These are phyloP conservation scores for Fusarium sp. DNA, from an alignment of 2,329 filamentous ascomycete genomes.

Conservation along the genomic window DNA sequence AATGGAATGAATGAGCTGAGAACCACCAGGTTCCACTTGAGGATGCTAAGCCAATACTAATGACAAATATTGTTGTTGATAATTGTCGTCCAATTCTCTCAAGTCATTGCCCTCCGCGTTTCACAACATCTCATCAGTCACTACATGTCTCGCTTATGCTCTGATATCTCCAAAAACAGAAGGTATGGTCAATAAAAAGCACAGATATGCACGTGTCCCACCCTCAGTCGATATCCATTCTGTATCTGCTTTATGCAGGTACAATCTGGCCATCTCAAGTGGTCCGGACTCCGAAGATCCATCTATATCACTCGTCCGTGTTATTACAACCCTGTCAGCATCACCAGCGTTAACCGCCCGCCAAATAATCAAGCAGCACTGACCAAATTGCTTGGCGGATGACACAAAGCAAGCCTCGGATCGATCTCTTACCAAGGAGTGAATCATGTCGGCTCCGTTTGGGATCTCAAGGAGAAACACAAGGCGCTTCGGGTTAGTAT, in stretches of 20 bases:
- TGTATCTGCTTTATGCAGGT: slow-evolving; percentile 42
- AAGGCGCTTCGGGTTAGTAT: slow-evolving; percentile 28
- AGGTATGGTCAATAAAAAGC: slow-evolving; percentile 8
- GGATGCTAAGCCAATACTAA: not conserved
- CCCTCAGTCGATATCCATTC: slow-evolving; percentile 19
- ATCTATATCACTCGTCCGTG: slow-evolving; percentile 23
- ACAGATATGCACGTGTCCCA: slow-evolving; percentile 33
- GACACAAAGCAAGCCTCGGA: slow-evolving; percentile 21
- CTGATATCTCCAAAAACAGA: slow-evolving; percentile 15
- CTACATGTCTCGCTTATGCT: slow-evolving; percentile 12
- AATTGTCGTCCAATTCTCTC: not conserved
- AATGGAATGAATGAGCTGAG: slow-evolving; percentile 31
- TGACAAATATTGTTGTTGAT: not conserved
- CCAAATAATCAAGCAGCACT: slow-evolving; percentile 7
- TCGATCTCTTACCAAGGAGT: not conserved
- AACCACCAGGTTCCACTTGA: not conserved
- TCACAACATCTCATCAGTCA: slow-evolving; percentile 2
- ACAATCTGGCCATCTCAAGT: slow-evolving; percentile 44
- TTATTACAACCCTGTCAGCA: slow-evolving; percentile 8
- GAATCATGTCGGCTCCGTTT: slow-evolving; percentile 25
- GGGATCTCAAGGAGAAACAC: slow-evolving; percentile 26
- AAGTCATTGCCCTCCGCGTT: slow-evolving; percentile 17
- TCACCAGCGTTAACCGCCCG: slow-evolving; percentile 31
- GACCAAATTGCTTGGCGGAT: slow-evolving; percentile 17
- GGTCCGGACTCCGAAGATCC: slow-evolving; percentile 42